Percentiles rank a stretch among this genome's conserved stretches.
These are phyloP conservation scores for Calonectria montana DNA, from an alignment of 2,329 filamentous ascomycete species.

Conservation along the genomic window DNA sequence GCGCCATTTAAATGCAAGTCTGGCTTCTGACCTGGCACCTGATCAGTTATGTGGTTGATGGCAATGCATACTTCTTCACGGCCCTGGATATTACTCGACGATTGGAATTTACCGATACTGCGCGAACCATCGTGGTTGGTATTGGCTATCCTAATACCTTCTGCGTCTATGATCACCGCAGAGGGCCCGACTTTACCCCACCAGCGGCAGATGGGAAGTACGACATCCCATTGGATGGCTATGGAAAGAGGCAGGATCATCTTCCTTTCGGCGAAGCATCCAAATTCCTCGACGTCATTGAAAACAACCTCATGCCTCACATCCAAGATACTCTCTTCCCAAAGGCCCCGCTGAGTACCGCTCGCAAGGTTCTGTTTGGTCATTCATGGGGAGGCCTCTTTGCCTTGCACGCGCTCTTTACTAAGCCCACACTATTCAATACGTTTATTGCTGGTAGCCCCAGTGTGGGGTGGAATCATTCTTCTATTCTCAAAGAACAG, in stretches of 20 bases:
- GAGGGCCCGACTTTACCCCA: neutral
- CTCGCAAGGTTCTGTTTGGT: neutral
- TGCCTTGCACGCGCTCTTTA: neutral
- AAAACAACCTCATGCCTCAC: neutral
- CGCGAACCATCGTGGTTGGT: neutral
- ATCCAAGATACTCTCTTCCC: neutral
- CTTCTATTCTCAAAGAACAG: neutral
- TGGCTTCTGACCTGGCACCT: neutral
- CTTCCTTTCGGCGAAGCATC: neutral
- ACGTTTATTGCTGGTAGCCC: neutral
- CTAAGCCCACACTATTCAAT: neutral
- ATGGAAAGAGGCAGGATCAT: neutral
- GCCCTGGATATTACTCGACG: neutral
- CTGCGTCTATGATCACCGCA: neutral
- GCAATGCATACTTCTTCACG: neutral
- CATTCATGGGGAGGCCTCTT: neutral
- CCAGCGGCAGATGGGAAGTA: neutral
- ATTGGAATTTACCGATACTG: neutral
- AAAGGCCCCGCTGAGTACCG: neutral
- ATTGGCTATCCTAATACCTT: constrained; percentile 2
- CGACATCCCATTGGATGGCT: neutral
- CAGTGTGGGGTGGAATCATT: neutral
- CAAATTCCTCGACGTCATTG: neutral
- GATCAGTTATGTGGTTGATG: neutral
- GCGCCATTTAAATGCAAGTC: neutral